These are phyloP conservation scores for Phytophthora gonapodyides DNA, from an alignment of 352 stramenopile species.

Conservation along the genomic window DNA sequence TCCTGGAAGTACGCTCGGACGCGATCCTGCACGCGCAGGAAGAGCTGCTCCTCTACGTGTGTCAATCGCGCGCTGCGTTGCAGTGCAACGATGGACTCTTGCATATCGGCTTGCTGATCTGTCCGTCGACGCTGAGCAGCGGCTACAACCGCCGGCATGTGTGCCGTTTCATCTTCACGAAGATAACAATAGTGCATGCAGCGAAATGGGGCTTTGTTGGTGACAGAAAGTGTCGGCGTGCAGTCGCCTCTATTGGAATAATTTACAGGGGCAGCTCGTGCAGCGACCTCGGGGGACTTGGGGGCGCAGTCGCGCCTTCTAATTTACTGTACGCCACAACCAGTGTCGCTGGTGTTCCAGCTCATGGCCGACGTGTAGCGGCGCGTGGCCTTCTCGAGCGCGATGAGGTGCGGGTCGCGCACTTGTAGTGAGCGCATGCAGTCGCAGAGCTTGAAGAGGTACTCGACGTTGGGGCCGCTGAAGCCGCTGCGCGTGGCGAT, in stretches of 20 bases:
- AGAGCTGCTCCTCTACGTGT: conserved; percentile 42
- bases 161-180: conserved; percentile 11
- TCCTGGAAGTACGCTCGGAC: conserved; percentile 40
- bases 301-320: conserved; percentile 26
- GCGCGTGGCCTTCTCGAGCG: conserved; percentile 69
- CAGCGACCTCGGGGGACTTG: conserved; percentile 19
- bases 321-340: conserved; percentile 60
- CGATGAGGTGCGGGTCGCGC: conserved; percentile 72
- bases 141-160: not conserved
- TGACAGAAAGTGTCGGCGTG: conserved; percentile 29
- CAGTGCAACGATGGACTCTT: not conserved
- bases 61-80: conserved; percentile 28
- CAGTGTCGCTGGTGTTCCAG: conserved; percentile 44
- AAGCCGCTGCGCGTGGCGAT: conserved; percentile 73
- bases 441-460: conserved; percentile 81
- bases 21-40: conserved; percentile 30
- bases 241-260: conserved; percentile 47
- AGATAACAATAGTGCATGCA: not conserved
- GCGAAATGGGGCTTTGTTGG: not conserved
- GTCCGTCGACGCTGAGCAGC: not conserved
- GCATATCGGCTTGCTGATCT: conserved; percentile 8
- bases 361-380: conserved; percentile 55
- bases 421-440: conserved; percentile 80
- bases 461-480: conserved; percentile 86
- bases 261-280: conserved; percentile 40